Base-by-base conservation (phyloP, 306 rosid genomes). In the Castanea mollissima region DNA sequence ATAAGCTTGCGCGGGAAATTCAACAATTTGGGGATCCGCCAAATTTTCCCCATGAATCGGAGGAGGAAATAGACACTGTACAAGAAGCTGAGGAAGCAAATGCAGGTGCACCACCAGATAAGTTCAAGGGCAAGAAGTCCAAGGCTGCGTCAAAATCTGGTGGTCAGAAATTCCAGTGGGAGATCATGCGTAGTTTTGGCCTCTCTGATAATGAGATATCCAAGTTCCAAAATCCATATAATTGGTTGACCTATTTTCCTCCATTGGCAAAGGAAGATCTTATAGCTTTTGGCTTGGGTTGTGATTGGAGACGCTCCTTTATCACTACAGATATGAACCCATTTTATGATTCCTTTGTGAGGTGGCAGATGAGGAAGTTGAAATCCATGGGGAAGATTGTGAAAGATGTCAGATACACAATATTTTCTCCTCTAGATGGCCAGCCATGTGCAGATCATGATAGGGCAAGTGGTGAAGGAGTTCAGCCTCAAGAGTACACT, bases 381-480 rank as follows among this genome's bases (percentile, higher is more conserved):
- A 94, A 89, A 82, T 85, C 92, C 1, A 51, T 86, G 86, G 98
- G 97, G 19, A 94, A 94, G 81, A 85, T 94, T 84, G 98, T 94
- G 75, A 92, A 94, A 84, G 98, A 94, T 73, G 91, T 94, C 13
- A 93, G 98, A 78, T 94, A 94, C 57, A 78, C 97, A 0, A 85
- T 92, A n/a, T 94, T 80, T 83, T 92, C 98, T 6, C 97, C 97
- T 2, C 76, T 92, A 80, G 99, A 94, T 88, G 97, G 97, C 72
- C 99, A 94, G 56, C 99, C 99, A 0, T 94, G 99, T 83, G 99
- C 99, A 0, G 99, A 94, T 88, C 99, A 94, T 76, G 99, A 94
- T 58, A 87, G 99, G 74, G 97, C 99, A 18, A 34, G 77, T n/a
- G 99, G 99, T 18, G 99, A 94, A 83, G 99, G 99, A 21, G 99